Evolutionary conservation across 371 early-diverging fungal genomes (phyloP).

Genomic region (Zancudomyces culisetae): DNA sequence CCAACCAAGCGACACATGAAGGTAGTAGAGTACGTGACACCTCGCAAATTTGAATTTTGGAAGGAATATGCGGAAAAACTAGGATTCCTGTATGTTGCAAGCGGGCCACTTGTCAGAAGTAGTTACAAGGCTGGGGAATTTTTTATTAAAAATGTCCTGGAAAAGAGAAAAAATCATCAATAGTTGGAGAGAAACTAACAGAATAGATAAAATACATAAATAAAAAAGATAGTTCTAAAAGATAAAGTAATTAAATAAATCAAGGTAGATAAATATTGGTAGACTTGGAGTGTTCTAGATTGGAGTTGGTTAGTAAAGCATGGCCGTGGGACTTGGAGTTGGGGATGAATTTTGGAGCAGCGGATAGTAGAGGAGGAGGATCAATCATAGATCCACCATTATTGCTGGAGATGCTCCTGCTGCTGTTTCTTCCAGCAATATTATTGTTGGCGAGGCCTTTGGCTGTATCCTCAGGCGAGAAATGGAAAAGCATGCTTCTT

Average conservation of each 20-base stretch:
- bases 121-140: constrained; percentile 97
- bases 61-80: constrained; percentile 57
- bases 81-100: constrained; percentile 90
- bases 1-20: constrained; percentile 97
- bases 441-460: too few species aligned
- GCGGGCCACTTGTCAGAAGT: constrained; percentile 88
- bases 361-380: too few species aligned
- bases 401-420: too few species aligned
- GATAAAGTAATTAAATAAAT: neutral
- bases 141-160: constrained; percentile 35
- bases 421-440: too few species aligned
- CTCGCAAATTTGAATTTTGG: constrained; percentile 85
- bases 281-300: too few species aligned
- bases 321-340: too few species aligned
- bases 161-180: neutral
- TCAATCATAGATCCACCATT: too few species aligned
- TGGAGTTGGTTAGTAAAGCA: too few species aligned
- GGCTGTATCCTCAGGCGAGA: too few species aligned
- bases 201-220: neutral
- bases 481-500: neutral
- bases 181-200: too few species aligned
- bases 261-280: neutral
- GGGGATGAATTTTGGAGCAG: too few species aligned
- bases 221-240: neutral
- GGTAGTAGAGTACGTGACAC: constrained; percentile 80